phyloP scores from a whole-genome alignment of 78 protist genomes.

The Protostelium mycophagum region DNA sequence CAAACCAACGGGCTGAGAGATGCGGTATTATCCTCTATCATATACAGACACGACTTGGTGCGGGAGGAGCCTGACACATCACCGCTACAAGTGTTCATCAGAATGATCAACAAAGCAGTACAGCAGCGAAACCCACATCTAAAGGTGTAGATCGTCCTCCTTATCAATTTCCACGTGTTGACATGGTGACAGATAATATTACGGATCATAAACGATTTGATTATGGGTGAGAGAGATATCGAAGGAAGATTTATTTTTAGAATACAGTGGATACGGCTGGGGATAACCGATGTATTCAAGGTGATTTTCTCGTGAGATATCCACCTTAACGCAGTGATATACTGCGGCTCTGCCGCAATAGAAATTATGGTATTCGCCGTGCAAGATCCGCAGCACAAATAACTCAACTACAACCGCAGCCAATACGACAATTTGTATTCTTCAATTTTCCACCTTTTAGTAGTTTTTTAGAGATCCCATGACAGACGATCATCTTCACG shows the following conservation, averaged over 20 bases:
- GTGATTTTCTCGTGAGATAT: neutral
- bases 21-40: neutral
- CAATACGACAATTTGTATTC: too few species aligned
- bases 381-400: too few species aligned
- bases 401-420: too few species aligned
- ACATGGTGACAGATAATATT: neutral
- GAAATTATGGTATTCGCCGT: too few species aligned
- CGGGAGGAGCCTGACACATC: neutral
- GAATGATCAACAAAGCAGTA: neutral
- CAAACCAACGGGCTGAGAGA: neutral
- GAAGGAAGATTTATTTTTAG: neutral
- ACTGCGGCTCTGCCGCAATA: too few species aligned
- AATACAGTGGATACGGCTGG: neutral
- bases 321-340: too few species aligned
- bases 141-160: too few species aligned
- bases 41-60: neutral
- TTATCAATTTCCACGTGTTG: too few species aligned
- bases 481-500: too few species aligned
- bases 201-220: neutral
- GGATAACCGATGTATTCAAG: neutral
- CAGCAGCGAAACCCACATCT: neutral
- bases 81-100: neutral
- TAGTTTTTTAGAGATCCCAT: too few species aligned
- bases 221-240: neutral
- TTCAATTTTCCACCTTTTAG: too few species aligned